A percentile compares a stretch with the other conserved stretches of the same genome.
Conservation (phyloP, 129 eudicot species). For the Helianthus tuberosus region DNA sequence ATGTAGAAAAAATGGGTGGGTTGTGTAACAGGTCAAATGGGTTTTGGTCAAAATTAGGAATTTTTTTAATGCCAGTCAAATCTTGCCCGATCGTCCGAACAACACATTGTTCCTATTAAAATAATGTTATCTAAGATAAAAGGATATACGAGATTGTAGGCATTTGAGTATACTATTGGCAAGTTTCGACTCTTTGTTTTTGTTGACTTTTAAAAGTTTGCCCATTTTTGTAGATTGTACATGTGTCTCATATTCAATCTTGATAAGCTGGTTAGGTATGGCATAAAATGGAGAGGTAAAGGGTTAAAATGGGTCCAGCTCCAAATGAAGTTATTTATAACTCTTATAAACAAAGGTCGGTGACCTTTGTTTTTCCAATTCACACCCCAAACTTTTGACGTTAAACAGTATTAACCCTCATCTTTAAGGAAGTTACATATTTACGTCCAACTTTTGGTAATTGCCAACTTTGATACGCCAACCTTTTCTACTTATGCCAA, state of each 20-base stretch:
- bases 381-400: too few species aligned
- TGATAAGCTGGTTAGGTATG: background rate
- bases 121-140: slow-evolving; percentile 3
- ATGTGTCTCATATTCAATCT: background rate
- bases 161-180: background rate
- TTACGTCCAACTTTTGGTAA: too few species aligned
- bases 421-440: too few species aligned
- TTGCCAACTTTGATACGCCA: too few species aligned
- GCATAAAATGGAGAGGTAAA: background rate
- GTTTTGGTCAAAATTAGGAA: background rate
- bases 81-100: background rate
- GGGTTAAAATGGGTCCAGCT: background rate
- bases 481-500: too few species aligned
- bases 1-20: background rate
- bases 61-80: background rate
- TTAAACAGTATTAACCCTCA: too few species aligned
- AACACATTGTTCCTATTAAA: background rate
- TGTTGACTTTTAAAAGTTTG: background rate
- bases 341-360: too few species aligned
- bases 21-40: background rate
- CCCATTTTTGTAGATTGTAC: background rate
- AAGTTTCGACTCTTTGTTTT: background rate
- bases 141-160: background rate
- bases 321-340: background rate
- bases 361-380: too few species aligned